Conservation (phyloP, 176 grass and related monocot genomes). For the Secale cereale region DNA sequence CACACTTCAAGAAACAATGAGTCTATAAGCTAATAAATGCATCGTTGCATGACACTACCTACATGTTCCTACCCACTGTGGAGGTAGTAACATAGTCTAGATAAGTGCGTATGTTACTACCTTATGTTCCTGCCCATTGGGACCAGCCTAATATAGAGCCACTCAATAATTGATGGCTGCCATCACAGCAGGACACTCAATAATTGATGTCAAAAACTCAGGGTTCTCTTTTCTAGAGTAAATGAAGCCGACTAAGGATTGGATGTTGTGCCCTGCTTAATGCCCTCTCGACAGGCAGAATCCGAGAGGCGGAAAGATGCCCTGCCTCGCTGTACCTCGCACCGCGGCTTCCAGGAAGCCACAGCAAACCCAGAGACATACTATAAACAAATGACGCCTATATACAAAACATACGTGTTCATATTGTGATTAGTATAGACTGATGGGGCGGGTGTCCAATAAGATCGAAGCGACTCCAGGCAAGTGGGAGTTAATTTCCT, state of each 20-base stretch:
- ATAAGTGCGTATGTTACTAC: too few species aligned
- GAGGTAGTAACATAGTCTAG: too few species aligned
- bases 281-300: conserved; percentile 12
- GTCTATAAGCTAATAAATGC: too few species aligned
- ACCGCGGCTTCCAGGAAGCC: not conserved
- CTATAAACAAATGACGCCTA: conserved; percentile 26
- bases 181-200: not conserved
- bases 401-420: too few species aligned
- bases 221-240: not conserved
- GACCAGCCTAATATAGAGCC: not conserved
- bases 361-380: not conserved
- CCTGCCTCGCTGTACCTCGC: not conserved
- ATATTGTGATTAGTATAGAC: too few species aligned
- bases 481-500: conserved; percentile 27
- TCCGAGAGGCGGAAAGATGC: not conserved
- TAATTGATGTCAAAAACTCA: not conserved
- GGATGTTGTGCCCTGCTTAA: conserved; percentile 14
- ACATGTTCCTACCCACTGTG: too few species aligned
- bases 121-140: too few species aligned
- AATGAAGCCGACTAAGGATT: conserved; percentile 1
- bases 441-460: not conserved
- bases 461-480: not conserved
- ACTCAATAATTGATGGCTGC: not conserved
- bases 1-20: too few species aligned
- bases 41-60: too few species aligned